Percentiles rank a stretch among this genome's conserved stretches.
These are phyloP conservation scores for Grifola frondosa DNA, from an alignment of 1,284 basidiomycete genomes.

Conservation along the genomic window DNA sequence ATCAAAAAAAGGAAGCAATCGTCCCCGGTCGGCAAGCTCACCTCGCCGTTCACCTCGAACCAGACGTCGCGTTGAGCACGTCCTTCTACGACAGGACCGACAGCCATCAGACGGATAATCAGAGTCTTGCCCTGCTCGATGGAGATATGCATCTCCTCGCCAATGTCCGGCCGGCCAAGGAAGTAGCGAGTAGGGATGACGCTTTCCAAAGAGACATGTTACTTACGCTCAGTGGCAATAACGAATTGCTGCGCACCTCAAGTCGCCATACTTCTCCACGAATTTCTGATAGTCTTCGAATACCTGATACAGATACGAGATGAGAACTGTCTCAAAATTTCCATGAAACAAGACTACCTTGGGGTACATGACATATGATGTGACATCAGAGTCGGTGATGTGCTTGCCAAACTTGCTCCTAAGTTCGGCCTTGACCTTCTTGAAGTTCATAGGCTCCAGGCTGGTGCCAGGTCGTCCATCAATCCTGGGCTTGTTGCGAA, in stretches of 20 bases:
- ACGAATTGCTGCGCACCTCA: slow-evolving; percentile 56
- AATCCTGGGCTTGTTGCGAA: slow-evolving; percentile 92
- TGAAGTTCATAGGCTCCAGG: slow-evolving; percentile 91
- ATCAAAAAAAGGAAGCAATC: background rate
- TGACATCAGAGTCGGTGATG: slow-evolving; percentile 91
- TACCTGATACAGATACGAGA: slow-evolving; percentile 51
- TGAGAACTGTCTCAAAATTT: background rate
- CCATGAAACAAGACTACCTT: slow-evolving; percentile 52
- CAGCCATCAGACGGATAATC: slow-evolving; percentile 94
- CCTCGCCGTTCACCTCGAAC: slow-evolving; percentile 98
- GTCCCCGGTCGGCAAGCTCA: slow-evolving; percentile 29
- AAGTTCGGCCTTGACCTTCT: slow-evolving; percentile 92
- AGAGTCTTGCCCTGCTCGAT: slow-evolving; percentile 98
- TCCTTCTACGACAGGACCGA: slow-evolving; percentile 90
- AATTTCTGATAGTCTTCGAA: slow-evolving; percentile 98
- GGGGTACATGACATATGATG: slow-evolving; percentile 95
- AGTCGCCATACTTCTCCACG: slow-evolving; percentile 93
- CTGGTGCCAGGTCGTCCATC: slow-evolving; percentile 90
- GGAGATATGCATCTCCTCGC: slow-evolving; percentile 95
- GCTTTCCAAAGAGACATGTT: slow-evolving; percentile 37
- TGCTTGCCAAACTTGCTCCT: slow-evolving; percentile 93
- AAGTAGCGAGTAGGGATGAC: slow-evolving; percentile 97
- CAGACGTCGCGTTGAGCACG: slow-evolving; percentile 94
- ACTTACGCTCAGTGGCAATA: slow-evolving; percentile 2
- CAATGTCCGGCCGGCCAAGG: slow-evolving; percentile 87